phyloP scores from a whole-genome alignment of 805 yeast genomes.

The Groenewaldozyma tartarivorans region DNA sequence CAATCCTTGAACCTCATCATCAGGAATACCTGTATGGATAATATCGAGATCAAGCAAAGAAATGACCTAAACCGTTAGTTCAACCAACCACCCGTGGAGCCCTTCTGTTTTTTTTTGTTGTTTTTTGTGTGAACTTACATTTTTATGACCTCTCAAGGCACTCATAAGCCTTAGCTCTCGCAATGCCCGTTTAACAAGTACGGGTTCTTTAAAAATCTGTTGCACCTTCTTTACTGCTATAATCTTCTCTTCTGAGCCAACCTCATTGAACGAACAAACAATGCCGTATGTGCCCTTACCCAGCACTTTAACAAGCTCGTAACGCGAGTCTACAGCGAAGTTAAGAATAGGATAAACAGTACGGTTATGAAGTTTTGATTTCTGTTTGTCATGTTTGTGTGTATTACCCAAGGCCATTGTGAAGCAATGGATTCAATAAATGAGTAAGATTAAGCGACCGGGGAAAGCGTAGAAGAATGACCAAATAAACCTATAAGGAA shows the following conservation, averaged over 20 bases:
- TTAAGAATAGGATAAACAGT: background rate
- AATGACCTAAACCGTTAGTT: slow-evolving; percentile 38
- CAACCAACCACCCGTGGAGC: slow-evolving; percentile 1
- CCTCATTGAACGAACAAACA: slow-evolving; percentile 66
- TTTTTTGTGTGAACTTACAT: slow-evolving; percentile 30
- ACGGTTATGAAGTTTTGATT: no score
- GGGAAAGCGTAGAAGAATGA: no score
- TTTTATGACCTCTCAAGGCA: slow-evolving; percentile 77
- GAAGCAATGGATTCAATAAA: no score
- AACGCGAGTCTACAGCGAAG: slow-evolving; percentile 51
- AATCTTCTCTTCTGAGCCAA: slow-evolving; percentile 28
- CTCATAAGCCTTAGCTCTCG: slow-evolving; percentile 76
- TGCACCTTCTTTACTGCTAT: slow-evolving; percentile 79
- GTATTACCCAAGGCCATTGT: no score
- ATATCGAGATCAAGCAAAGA: slow-evolving; percentile 66
- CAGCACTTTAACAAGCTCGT: slow-evolving; percentile 45
- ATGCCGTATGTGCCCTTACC: slow-evolving; percentile 86
- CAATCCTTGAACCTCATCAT: slow-evolving; percentile 68
- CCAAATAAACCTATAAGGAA: no score
- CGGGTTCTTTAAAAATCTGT: slow-evolving; percentile 55
- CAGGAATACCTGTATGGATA: slow-evolving; percentile 30
- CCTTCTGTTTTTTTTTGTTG: no score
- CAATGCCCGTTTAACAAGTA: slow-evolving; percentile 66
- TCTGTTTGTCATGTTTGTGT: no score
- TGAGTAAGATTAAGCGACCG: no score